Evolutionary conservation across 116 monocot genomes (phyloP), one percentile per base, ranked within the genome.

Genomic region (Thalassia testudinum): DNA sequence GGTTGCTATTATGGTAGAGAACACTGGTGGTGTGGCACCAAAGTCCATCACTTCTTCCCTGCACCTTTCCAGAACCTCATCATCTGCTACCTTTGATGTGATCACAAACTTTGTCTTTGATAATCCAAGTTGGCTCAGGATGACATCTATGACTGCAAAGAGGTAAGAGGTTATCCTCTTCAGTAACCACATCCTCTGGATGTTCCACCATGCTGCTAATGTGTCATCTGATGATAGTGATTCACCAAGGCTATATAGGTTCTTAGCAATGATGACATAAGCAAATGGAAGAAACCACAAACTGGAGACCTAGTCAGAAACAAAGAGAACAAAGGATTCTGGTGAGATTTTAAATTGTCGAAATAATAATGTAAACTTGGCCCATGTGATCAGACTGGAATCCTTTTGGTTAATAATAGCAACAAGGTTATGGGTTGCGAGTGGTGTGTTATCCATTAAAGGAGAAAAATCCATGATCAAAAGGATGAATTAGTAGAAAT

Each of bases 11-110:
- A 76, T 59, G 6, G 40, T 42, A 10, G 30, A 5, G 22, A 79
- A 63, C 66, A 73, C 69, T 1, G 64, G 42, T 0, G 79, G 69
- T 7, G 72, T 14, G 0, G 73, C 28, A 12, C 75, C 66, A 2
- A 83, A 84, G 26, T 79, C 79, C 62, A 79, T 70, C 14, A 76
- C 42, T 26, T 84, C 84, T 16, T 67, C 24, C 38, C 73, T 60
- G 22, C 75, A 76, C 43, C 84, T 72, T 47, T 58, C 45, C 23
- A 47, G 23, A 21, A 73, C 79, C 11, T 73, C 76, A 0, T 70
- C 58, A 18, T 64, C 75, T 1, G 53, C 48, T 10, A 65, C 73
- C 64, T 79, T 85, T 0, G 73, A 40, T 0, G 72, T 85, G 50
- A 85, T 24, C 20, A 62, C 54, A 40, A 79, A 84, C 1, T 66